Conservation (phyloP, 2,329 filamentous ascomycete species). For the Aphanocladium album region DNA sequence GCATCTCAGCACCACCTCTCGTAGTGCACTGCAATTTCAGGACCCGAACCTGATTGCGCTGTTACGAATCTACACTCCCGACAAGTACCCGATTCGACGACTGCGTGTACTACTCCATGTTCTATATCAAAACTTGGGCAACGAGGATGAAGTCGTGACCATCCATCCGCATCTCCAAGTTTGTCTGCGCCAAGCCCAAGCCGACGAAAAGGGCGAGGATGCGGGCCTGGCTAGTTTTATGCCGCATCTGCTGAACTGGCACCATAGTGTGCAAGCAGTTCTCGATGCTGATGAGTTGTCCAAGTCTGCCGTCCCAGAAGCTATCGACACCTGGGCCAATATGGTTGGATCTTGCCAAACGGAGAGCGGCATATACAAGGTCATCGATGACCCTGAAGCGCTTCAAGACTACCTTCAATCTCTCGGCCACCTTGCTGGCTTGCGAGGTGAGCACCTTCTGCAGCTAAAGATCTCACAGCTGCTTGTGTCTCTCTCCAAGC, state of each 20-base stretch:
- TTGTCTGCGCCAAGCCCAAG: constrained; percentile 30
- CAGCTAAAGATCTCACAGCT: constrained; percentile 31
- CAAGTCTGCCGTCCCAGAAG: constrained; percentile 28
- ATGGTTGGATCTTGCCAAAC: constrained; percentile 36
- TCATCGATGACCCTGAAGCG: constrained; percentile 45
- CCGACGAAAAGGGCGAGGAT: constrained; percentile 41
- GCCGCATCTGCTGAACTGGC: constrained; percentile 43
- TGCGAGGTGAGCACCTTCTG: constrained; percentile 44
- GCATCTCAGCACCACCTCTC: constrained; percentile 38
- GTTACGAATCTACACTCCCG: constrained; percentile 44
- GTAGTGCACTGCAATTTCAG: constrained; percentile 34
- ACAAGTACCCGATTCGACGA: constrained; percentile 48
- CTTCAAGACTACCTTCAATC: constrained; percentile 48
- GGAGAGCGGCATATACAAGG: constrained; percentile 35
- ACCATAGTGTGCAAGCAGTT: constrained; percentile 40
- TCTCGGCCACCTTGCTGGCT: constrained; percentile 45
- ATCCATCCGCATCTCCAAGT: constrained; percentile 37
- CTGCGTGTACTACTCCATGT: constrained; percentile 48
- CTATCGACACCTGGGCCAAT: constrained; percentile 40
- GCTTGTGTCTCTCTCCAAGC: constrained; percentile 31
- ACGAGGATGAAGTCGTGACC: constrained; percentile 32
- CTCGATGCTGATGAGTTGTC: constrained; percentile 29
- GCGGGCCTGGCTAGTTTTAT: constrained; percentile 38
- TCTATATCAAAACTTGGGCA: constrained; percentile 44
- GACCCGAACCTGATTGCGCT: constrained; percentile 43